Evolutionary conservation across 176 grass and related monocot species (phyloP).

Genomic region (Triticum urartu): DNA sequence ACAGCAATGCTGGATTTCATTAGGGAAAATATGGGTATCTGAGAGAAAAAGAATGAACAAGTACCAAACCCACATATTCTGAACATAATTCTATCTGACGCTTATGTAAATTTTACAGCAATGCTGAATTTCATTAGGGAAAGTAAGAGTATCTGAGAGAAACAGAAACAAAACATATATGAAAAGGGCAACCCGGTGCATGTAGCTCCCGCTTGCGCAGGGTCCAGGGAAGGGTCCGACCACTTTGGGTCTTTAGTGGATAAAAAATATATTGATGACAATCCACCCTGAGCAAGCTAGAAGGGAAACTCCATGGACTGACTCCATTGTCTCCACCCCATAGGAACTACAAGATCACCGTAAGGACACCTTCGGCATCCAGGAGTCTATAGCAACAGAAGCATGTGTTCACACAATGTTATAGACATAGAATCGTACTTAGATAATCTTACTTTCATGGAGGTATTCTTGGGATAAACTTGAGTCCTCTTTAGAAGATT

Average conservation of each 20-base stretch:
- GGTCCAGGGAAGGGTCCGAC: too few species aligned
- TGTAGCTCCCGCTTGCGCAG: too few species aligned
- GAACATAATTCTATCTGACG: slow-evolving; percentile 4
- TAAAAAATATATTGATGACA: background rate
- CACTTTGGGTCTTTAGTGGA: background rate
- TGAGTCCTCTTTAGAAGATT: slow-evolving; percentile 59
- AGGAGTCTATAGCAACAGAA: background rate
- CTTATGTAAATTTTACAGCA: background rate
- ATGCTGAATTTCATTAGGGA: background rate
- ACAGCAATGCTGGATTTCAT: background rate
- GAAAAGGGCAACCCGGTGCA: background rate
- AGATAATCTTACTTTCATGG: slow-evolving; percentile 57
- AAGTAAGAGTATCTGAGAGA: background rate
- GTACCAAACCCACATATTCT: background rate
- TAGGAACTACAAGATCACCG: background rate
- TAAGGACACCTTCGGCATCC: background rate
- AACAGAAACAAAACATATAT: background rate
- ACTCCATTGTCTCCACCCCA: background rate
- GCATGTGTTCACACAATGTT: background rate
- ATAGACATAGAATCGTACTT: slow-evolving; percentile 26
- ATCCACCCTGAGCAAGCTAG: slow-evolving; percentile 4
- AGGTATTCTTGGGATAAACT: slow-evolving; percentile 40
- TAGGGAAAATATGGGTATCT: background rate
- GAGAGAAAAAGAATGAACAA: background rate
- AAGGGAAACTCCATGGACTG: background rate